Conservation (phyloP, 352 stramenopile genomes). For the Phytophthora capsici region DNA sequence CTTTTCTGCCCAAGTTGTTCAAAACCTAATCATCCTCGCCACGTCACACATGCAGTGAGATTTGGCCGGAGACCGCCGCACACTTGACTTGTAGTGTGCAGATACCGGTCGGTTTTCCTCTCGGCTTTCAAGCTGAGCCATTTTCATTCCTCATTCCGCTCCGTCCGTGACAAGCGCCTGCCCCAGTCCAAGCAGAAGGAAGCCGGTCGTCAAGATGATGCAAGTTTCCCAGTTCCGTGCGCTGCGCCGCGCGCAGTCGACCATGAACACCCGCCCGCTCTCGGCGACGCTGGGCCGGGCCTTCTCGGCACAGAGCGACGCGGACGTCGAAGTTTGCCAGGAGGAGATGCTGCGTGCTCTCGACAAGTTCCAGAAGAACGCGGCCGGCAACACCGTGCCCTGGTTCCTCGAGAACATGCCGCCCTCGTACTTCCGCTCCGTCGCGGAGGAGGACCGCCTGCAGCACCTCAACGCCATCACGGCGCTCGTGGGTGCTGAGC, state of each 20-base stretch:
- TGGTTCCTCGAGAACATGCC: slow-evolving; percentile 93
- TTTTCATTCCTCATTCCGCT: slow-evolving; percentile 34
- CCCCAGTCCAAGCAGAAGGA: slow-evolving; percentile 23
- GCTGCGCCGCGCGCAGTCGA: slow-evolving; percentile 48
- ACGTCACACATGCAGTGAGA: slow-evolving; percentile 25
- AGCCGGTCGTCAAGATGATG: slow-evolving; percentile 46
- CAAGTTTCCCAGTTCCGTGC: slow-evolving; percentile 67
- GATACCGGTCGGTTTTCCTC: not conserved
- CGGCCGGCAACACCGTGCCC: slow-evolving; percentile 74
- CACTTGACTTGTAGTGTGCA: slow-evolving; percentile 18
- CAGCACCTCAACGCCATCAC: slow-evolving; percentile 91
- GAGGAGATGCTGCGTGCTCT: slow-evolving; percentile 64
- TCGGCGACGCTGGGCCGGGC: slow-evolving; percentile 46
- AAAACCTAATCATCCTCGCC: slow-evolving; percentile 17
- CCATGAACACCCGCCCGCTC: slow-evolving; percentile 30
- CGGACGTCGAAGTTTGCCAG: slow-evolving; percentile 30
- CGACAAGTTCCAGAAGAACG: slow-evolving; percentile 74
- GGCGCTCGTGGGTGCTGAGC: slow-evolving; percentile 73
- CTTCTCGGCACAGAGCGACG: slow-evolving; percentile 53
- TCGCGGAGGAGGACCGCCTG: slow-evolving; percentile 81
- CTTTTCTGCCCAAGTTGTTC: not conserved
- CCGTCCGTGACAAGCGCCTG: slow-evolving; percentile 24
- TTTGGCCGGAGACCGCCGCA: slow-evolving; percentile 29
- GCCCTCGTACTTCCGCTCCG: slow-evolving; percentile 89
- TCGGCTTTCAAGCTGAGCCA: not conserved